Evolutionary conservation across 2,329 filamentous ascomycete species (phyloP), one percentile per base, ranked within the genome.

Genomic region (Colletotrichum karsti): DNA sequence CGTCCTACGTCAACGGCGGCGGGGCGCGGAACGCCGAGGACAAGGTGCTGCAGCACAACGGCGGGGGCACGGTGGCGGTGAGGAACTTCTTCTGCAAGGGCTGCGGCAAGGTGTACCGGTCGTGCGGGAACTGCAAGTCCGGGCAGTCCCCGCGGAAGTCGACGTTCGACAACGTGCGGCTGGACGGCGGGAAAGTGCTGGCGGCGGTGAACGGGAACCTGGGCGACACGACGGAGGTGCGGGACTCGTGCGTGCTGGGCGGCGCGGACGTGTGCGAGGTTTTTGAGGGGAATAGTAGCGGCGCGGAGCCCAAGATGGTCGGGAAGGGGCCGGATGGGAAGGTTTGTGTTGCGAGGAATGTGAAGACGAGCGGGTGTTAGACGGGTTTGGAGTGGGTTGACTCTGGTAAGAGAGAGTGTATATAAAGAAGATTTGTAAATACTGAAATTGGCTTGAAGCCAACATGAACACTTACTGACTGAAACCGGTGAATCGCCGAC

Each of bases 71-170:
- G n/a, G 56, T 69, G 41, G 80, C 79, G 42, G 63, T 79, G 63
- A 75, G 76, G 67, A 73, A 80, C 75, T 85, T 83, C 72, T 80
- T 78, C 48, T 80, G 80, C 61, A 76, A 77, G 67, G 75, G 79
- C 69, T 81, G 81, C 42, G 83, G 83, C 44, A 85, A 85, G 69
- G 74, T 85, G 20, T 84, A 84, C 73, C 80, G 83, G 61, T 78
- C 77, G 22, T 85, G 83, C 73, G 83, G 83, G 55, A 84, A 86
- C 78, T 87, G 84, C 78, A 77, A 74, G n/a, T 0, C 46, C 7
- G 28, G 5, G 78, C 69, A 41, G 75, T 77, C 67, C 75, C 67
- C 75, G 51, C 80, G 84, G 64, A 76, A 78, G 66, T 80, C 83
- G 60, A 79, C 81, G 51, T 80, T 87, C 64, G 77, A 81, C 69